These are phyloP conservation scores for Diaporthe sp. DNA, from an alignment of 2,329 filamentous ascomycete species.

Conservation along the genomic window DNA sequence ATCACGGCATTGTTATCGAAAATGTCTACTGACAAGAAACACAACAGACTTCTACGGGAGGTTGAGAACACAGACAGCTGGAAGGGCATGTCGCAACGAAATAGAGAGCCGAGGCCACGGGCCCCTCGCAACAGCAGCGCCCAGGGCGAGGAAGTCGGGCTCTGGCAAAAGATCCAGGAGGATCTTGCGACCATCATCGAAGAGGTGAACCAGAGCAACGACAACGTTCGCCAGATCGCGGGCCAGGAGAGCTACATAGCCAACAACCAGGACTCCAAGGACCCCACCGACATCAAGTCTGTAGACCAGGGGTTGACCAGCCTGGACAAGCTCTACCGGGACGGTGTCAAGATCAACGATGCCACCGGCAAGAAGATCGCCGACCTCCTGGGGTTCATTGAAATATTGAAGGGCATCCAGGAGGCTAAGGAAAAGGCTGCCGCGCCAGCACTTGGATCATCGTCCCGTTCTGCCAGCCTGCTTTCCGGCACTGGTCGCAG, in stretches of 20 bases:
- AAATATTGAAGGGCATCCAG: conserved; percentile 54
- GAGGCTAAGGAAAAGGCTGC: conserved; percentile 55
- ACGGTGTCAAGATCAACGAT: conserved; percentile 51
- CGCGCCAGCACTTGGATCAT: conserved; percentile 42
- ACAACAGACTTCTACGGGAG: conserved; percentile 23
- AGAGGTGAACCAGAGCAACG: conserved; percentile 55
- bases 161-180: conserved; percentile 56
- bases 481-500: conserved; percentile 35
- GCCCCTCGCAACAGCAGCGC: conserved; percentile 53
- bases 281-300: conserved; percentile 49
- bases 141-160: conserved; percentile 56
- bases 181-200: conserved; percentile 52
- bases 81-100: conserved; percentile 34
- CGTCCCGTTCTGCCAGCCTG: conserved; percentile 43
- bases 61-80: conserved; percentile 37
- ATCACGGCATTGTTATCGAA: neutral
- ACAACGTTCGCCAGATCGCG: conserved; percentile 52
- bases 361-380: conserved; percentile 45
- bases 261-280: conserved; percentile 50
- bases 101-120: conserved; percentile 19
- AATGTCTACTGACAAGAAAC: neutral
- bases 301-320: conserved; percentile 33
- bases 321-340: conserved; percentile 48
- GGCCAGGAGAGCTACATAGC: conserved; percentile 55
- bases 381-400: conserved; percentile 53